Conservation (phyloP, 2,329 filamentous ascomycete species). For the Alternaria solani region DNA sequence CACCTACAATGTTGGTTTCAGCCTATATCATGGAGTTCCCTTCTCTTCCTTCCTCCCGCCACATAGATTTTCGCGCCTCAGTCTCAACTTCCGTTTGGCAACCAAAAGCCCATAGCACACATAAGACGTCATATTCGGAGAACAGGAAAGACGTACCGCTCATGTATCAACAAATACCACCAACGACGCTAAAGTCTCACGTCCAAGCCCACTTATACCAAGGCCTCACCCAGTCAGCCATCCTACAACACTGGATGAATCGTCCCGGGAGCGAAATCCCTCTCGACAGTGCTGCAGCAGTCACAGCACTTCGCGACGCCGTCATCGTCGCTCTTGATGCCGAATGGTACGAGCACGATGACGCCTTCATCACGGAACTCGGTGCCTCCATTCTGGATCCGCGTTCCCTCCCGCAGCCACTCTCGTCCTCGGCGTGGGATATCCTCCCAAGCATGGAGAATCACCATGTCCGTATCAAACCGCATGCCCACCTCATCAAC, state of each 20-base stretch:
- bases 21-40: neutral
- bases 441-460: conserved; percentile 5
- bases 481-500: conserved; percentile 27
- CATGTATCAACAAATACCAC: neutral
- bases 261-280: neutral
- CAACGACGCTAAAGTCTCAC: neutral
- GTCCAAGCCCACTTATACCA: neutral
- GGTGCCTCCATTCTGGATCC: conserved; percentile 22
- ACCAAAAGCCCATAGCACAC: neutral
- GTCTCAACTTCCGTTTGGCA: neutral
- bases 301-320: conserved; percentile 9
- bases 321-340: conserved; percentile 25
- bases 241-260: conserved; percentile 9
- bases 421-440: conserved; percentile 1
- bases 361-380: conserved; percentile 23
- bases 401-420: neutral
- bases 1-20: neutral
- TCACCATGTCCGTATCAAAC: conserved; percentile 24
- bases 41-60: neutral
- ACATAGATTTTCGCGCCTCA: neutral
- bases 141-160: neutral
- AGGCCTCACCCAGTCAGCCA: conserved; percentile 4
- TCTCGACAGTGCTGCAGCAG: neutral
- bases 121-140: neutral
- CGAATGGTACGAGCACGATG: conserved; percentile 29